Conservation (phyloP, 2,329 filamentous ascomycete species). For the Passalora sequoiae region DNA sequence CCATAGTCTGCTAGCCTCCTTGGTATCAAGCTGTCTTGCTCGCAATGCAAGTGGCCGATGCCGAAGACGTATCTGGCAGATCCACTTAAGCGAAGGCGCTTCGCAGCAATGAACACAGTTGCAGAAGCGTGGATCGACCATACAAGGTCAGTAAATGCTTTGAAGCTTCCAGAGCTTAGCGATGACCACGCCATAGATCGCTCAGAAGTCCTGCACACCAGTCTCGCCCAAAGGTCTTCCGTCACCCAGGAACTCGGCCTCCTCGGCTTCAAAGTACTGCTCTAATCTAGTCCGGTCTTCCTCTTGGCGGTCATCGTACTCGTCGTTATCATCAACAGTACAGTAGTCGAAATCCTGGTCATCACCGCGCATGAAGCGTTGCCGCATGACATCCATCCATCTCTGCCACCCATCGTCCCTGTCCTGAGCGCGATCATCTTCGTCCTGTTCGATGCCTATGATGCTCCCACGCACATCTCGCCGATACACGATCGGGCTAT, state of each 20-base stretch:
- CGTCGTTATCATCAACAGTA: slow-evolving; percentile 64
- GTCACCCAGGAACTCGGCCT: slow-evolving; percentile 38
- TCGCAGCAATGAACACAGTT: too few relatives aligned
- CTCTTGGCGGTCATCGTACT: slow-evolving; percentile 61
- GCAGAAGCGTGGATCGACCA: too few relatives aligned
- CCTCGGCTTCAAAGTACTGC: slow-evolving; percentile 74
- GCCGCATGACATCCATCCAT: slow-evolving; percentile 68
- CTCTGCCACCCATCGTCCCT: slow-evolving; percentile 62
- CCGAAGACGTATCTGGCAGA: too few relatives aligned
- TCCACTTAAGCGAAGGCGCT: too few relatives aligned
- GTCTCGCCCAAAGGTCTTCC: slow-evolving; percentile 41
- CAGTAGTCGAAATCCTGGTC: slow-evolving; percentile 77
- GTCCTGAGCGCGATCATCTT: slow-evolving; percentile 46
- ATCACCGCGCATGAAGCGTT: slow-evolving; percentile 67
- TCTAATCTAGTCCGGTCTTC: slow-evolving; percentile 63
- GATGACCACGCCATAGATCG: too few relatives aligned
- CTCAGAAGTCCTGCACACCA: slow-evolving; percentile 46
- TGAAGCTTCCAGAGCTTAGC: too few relatives aligned
- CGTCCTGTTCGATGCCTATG: slow-evolving; percentile 54
- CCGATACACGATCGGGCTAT: slow-evolving; percentile 47
- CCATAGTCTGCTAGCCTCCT: too few relatives aligned
- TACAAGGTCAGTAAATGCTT: too few relatives aligned
- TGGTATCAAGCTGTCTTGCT: too few relatives aligned
- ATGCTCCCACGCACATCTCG: slow-evolving; percentile 53
- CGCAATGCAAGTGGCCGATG: too few relatives aligned